Percentiles rank a stretch among this genome's conserved stretches.
These are phyloP conservation scores for Solidago caesia DNA, from an alignment of 129 eudicot species.

Conservation along the genomic window DNA sequence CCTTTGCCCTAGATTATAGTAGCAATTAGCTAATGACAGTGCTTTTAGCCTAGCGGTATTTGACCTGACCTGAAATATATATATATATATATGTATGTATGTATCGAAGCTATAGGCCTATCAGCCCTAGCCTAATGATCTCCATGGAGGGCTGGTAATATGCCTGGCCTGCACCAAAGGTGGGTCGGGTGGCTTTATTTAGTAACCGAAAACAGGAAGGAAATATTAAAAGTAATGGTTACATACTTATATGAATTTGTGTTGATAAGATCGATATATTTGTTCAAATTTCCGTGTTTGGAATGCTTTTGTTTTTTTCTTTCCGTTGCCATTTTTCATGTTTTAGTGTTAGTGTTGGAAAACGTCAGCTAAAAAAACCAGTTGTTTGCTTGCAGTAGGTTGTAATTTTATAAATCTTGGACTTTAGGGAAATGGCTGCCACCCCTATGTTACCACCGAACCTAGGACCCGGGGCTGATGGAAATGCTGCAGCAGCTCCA, in stretches of 20 bases:
- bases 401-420: neutral
- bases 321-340: neutral
- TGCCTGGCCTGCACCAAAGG: no score
- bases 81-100: no score
- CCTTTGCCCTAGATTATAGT: neutral
- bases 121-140: no score
- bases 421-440: conserved; percentile 44
- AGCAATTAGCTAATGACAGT: no score
- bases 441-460: conserved; percentile 71
- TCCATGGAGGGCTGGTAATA: no score
- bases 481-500: conserved; percentile 45
- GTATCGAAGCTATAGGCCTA: no score
- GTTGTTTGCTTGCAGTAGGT: conserved; percentile 4
- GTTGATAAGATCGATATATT: neutral
- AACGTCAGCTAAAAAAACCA: neutral
- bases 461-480: conserved; percentile 48
- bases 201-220: no score
- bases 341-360: neutral
- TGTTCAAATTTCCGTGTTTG: neutral
- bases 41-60: no score
- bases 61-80: no score
- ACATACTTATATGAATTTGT: neutral
- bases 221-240: no score
- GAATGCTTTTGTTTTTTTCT: neutral
- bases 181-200: no score